Evolutionary conservation across 1,284 basidiomycete genomes (phyloP).

Genomic region (Cryptococcus amylolentus): DNA sequence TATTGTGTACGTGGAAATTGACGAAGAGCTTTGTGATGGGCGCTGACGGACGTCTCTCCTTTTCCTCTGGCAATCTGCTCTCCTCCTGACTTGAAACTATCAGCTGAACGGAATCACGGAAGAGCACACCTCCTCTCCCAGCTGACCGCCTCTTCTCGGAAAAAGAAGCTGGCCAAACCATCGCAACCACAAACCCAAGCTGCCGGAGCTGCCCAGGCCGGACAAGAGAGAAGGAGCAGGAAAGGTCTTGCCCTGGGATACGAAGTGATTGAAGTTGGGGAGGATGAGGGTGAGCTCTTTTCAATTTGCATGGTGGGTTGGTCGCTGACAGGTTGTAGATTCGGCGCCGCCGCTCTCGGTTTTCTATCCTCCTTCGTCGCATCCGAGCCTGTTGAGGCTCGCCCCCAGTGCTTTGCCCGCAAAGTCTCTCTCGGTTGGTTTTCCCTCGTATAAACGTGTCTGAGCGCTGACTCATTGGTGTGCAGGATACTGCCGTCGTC

Average conservation of each 20-base stretch:
- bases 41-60: not conserved
- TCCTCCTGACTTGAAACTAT: conserved; percentile 56
- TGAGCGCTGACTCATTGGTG: conserved; percentile 41
- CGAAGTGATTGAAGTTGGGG: conserved; percentile 77
- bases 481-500: conserved; percentile 75
- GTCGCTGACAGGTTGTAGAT: conserved; percentile 53
- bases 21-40: not conserved
- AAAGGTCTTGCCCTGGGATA: conserved; percentile 80
- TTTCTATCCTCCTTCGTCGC: conserved; percentile 79
- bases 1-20: conserved; percentile 65
- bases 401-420: conserved; percentile 79
- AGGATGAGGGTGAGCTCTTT: conserved; percentile 72
- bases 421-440: conserved; percentile 35
- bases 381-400: conserved; percentile 68
- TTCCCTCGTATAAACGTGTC: not conserved
- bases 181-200: not conserved
- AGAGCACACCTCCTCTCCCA: conserved; percentile 17
- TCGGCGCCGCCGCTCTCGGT: conserved; percentile 80
- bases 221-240: conserved; percentile 15
- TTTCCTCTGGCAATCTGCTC: not conserved
- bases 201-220: not conserved
- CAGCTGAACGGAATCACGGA: conserved; percentile 55
- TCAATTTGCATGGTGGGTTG: not conserved
- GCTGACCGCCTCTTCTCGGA: conserved; percentile 2
- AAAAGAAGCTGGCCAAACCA: conserved; percentile 38